A percentile compares a stretch with the other conserved stretches of the same genome.
Conservation (phyloP, 164 flowering plant genomes). For the Magnolia officinalis region DNA sequence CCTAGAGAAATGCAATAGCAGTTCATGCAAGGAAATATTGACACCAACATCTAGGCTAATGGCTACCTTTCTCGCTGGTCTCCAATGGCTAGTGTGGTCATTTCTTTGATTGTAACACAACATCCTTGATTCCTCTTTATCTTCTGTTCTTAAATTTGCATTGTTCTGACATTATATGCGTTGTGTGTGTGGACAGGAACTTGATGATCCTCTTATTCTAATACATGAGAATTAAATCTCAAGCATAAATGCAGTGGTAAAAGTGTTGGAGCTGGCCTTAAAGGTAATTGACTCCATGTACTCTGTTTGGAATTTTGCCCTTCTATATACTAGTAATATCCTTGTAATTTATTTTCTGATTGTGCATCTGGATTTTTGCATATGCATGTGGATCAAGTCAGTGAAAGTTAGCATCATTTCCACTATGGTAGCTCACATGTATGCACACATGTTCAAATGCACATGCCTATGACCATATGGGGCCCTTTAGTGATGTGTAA, state of each 20-base stretch:
- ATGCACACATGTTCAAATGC: too few species aligned
- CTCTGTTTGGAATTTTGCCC: background rate
- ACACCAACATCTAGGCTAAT: background rate
- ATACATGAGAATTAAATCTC: constrained; percentile 90
- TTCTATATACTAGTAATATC: background rate
- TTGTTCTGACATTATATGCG: constrained; percentile 48
- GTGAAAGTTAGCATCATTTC: too few species aligned
- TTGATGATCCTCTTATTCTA: constrained; percentile 85
- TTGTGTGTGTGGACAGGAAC: constrained; percentile 45
- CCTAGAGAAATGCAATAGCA: too few species aligned
- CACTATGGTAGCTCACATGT: too few species aligned
- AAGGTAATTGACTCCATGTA: constrained; percentile 44
- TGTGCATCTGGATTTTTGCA: background rate
- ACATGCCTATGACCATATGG: too few species aligned
- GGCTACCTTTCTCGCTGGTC: background rate
- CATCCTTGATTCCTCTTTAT: background rate
- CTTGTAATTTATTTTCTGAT: background rate
- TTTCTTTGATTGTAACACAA: background rate
- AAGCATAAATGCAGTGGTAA: constrained; percentile 70
- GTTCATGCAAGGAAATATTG: too few species aligned
- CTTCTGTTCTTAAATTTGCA: background rate
- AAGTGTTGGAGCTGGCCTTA: constrained; percentile 80
- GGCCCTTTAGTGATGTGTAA: too few species aligned
- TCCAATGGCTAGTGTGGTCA: background rate
- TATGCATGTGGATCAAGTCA: too few species aligned